These are phyloP conservation scores for Tolypocladium endophyticum DNA, from an alignment of 2,329 filamentous ascomycete genomes.

Conservation along the genomic window DNA sequence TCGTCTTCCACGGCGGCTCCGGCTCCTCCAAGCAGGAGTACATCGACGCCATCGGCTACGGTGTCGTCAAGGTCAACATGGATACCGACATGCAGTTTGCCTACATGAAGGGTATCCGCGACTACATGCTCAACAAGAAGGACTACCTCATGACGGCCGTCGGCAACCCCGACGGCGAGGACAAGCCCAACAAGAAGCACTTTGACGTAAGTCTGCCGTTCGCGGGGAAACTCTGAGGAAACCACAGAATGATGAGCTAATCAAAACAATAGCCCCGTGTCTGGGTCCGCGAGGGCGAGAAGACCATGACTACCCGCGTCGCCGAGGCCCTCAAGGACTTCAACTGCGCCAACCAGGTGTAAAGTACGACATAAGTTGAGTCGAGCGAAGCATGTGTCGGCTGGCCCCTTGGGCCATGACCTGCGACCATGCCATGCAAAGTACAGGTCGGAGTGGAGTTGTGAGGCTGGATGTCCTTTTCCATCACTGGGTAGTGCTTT, in stretches of 20 bases:
- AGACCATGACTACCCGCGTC: conserved; percentile 83
- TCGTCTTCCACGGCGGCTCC: conserved; percentile 98
- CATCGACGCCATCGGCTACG: conserved; percentile 76
- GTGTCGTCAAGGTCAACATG: conserved; percentile 99
- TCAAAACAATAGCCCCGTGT: conserved; percentile 57
- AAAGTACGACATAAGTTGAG: conserved; percentile 9
- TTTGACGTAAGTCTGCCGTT: conserved; percentile 42
- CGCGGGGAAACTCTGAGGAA: not conserved
- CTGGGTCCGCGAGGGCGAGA: conserved; percentile 95
- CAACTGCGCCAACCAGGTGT: conserved; percentile 42
- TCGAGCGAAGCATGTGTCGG: not conserved
- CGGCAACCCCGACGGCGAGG: conserved; percentile 88
- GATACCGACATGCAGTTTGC: conserved; percentile 97
- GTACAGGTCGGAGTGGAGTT: not conserved
- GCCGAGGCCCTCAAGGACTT: conserved; percentile 80
- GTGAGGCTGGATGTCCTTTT: not conserved
- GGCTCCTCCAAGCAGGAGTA: conserved; percentile 88
- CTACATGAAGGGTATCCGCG: conserved; percentile 84
- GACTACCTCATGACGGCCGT: conserved; percentile 82
- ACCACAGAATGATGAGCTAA: not conserved
- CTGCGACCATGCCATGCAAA: not conserved
- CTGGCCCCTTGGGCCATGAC: not conserved
- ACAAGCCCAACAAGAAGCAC: conserved; percentile 99
- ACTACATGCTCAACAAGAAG: conserved; percentile 91
- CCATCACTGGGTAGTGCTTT: not conserved